Conservation (phyloP, 768 basidiomycete genomes). For the Suillus decipiens region DNA sequence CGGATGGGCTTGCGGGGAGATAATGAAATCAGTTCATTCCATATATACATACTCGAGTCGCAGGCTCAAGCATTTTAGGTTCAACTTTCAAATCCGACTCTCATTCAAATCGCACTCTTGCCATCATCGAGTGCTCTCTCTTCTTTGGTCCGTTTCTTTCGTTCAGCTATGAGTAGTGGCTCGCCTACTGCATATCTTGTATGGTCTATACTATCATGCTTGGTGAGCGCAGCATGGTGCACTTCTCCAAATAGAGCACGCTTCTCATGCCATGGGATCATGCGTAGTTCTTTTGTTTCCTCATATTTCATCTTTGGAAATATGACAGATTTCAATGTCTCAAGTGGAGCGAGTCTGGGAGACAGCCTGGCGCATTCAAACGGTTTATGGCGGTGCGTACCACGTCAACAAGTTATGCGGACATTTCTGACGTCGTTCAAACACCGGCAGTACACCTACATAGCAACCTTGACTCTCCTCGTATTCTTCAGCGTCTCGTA, state of each 20-base stretch:
- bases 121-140: neutral
- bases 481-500: conserved; percentile 64
- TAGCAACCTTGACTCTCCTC: conserved; percentile 67
- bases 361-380: conserved; percentile 84
- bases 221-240: conserved; percentile 46
- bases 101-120: conserved; percentile 3
- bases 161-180: conserved; percentile 61
- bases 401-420: neutral
- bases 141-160: conserved; percentile 6
- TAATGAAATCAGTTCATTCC: conserved; percentile 16
- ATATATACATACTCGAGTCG: conserved; percentile 10
- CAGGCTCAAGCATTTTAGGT: conserved; percentile 5
- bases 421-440: conserved; percentile 18
- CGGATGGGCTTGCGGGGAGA: conserved; percentile 25
- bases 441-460: conserved; percentile 68
- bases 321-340: conserved; percentile 79
- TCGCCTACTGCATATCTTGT: conserved; percentile 75
- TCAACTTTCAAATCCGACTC: neutral
- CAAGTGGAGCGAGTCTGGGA: conserved; percentile 64
- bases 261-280: conserved; percentile 12
- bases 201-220: conserved; percentile 70
- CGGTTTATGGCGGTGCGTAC: conserved; percentile 84
- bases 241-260: neutral
- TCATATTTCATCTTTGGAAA: conserved; percentile 75
- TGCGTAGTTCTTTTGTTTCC: conserved; percentile 63